A percentile compares a stretch with the other conserved stretches of the same genome.
Evolutionary conservation across 2,329 filamentous ascomycete species (phyloP).

Genomic region (Endoconidiophora laricicola): DNA sequence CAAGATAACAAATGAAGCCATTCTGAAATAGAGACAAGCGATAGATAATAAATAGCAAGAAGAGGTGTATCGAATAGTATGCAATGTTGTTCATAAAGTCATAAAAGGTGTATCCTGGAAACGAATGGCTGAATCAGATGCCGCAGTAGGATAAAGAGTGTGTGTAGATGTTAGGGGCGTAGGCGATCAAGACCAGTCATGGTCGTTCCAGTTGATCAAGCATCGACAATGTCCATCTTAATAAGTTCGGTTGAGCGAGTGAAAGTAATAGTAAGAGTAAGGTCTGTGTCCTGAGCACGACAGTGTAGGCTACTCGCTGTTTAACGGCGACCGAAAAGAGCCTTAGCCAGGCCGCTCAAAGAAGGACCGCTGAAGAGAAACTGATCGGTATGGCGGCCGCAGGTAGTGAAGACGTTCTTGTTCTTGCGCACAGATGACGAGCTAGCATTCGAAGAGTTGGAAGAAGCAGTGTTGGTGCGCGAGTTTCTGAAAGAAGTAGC

Average conservation of each 20-base stretch:
- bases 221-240: too few species aligned
- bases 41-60: background rate
- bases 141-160: too few species aligned
- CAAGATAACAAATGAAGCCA: background rate
- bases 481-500: background rate
- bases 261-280: background rate
- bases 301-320: background rate
- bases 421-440: constrained; percentile 20
- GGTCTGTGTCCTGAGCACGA: background rate
- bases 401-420: constrained; percentile 36
- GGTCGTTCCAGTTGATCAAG: too few species aligned
- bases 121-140: too few species aligned
- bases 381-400: constrained; percentile 37
- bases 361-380: constrained; percentile 34
- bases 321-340: constrained; percentile 19
- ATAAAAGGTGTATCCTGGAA: too few species aligned
- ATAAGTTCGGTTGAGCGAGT: background rate
- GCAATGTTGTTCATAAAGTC: too few species aligned
- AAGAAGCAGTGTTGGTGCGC: background rate
- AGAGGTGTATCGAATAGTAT: too few species aligned
- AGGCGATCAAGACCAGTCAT: too few species aligned
- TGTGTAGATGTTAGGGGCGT: too few species aligned
- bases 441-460: background rate
- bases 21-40: background rate
- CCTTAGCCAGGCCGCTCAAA: constrained; percentile 26